phyloP scores from a whole-genome alignment of 352 stramenopile species.

The Phytophthora brassicae region DNA sequence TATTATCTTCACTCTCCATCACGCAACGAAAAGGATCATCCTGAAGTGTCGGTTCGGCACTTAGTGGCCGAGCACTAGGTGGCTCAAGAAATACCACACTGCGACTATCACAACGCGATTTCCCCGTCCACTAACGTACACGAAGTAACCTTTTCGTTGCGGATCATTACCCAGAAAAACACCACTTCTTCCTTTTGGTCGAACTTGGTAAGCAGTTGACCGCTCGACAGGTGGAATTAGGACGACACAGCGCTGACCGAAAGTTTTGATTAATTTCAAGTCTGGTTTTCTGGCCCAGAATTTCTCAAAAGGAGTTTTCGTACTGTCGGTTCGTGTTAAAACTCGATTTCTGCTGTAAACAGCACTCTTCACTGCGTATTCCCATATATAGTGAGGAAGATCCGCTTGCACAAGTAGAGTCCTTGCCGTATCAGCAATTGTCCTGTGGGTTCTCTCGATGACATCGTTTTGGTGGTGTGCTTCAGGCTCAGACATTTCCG shows the following conservation, averaged over 20 bases:
- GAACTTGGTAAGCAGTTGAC: no score
- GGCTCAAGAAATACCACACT: conserved; percentile 16
- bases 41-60: no score
- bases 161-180: no score
- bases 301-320: background rate
- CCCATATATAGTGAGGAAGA: conserved; percentile 3
- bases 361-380: conserved; percentile 5
- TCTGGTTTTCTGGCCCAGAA: conserved; percentile 14
- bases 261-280: background rate
- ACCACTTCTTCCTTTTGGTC: no score
- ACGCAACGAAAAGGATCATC: no score
- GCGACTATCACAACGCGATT: conserved; percentile 6
- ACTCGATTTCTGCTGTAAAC: background rate
- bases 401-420: conserved; percentile 2
- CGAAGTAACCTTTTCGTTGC: no score
- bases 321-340: background rate
- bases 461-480: conserved; percentile 13
- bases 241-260: conserved; percentile 4
- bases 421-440: background rate
- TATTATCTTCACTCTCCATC: no score
- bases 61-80: background rate
- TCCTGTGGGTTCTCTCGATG: background rate
- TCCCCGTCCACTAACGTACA: no score
- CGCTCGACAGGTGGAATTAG: no score
- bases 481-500: conserved; percentile 7